Percentiles rank a stretch among this genome's conserved stretches.
phyloP scores from a whole-genome alignment of 1,284 basidiomycete species.

The Tranzscheliella williamsii region DNA sequence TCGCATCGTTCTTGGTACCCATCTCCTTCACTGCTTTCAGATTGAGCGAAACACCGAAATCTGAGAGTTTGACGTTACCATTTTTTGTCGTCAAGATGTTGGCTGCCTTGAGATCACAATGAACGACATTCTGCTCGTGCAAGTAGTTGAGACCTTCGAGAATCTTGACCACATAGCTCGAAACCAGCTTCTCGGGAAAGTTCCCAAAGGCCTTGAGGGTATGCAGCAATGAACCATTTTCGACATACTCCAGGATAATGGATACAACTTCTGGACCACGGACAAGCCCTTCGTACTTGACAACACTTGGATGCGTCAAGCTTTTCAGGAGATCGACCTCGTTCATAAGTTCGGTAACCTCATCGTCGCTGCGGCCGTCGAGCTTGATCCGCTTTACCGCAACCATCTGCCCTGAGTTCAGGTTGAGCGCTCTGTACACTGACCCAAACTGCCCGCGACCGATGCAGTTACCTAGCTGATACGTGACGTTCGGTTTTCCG shows the following conservation, averaged over 20 bases:
- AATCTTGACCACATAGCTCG: conserved; percentile 81
- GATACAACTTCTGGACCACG: conserved; percentile 25
- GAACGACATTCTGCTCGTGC: conserved; percentile 78
- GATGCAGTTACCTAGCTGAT: conserved; percentile 75
- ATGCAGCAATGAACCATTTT: conserved; percentile 72
- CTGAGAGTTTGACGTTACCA: conserved; percentile 66
- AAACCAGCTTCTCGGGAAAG: conserved; percentile 95
- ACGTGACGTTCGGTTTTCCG: conserved; percentile 77
- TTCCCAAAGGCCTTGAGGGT: conserved; percentile 70
- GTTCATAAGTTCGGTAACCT: conserved; percentile 98
- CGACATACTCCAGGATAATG: conserved; percentile 67
- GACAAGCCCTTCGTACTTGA: conserved; percentile 84
- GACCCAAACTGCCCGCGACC: conserved; percentile 94
- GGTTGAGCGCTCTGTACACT: conserved; percentile 88
- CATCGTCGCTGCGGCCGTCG: conserved; percentile 92
- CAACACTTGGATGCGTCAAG: conserved; percentile 90
- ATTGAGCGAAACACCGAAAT: conserved; percentile 65
- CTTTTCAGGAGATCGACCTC: conserved; percentile 99
- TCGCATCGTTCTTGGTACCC: conserved; percentile 69
- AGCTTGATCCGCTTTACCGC: conserved; percentile 96
- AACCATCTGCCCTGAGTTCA: conserved; percentile 64
- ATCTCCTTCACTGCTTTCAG: conserved; percentile 68
- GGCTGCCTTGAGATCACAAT: conserved; percentile 67
- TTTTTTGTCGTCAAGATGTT: conserved; percentile 68
- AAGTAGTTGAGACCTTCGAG: conserved; percentile 93